These are phyloP conservation scores for Penicillium salamii DNA, from an alignment of 495 filamentous ascomycete species.

Conservation along the genomic window DNA sequence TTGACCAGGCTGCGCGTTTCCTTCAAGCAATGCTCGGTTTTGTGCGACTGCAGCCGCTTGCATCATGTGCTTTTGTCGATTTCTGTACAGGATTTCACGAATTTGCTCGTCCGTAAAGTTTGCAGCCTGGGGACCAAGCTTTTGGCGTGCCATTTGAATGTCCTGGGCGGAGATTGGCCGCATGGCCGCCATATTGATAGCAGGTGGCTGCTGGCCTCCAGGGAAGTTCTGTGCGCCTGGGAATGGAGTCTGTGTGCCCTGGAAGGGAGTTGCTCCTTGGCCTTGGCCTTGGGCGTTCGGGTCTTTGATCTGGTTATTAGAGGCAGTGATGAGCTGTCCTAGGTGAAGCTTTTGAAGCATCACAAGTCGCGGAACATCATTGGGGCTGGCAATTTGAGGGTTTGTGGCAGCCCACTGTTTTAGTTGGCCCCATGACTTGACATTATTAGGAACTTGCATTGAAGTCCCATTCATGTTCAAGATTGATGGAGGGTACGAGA, in stretches of 20 bases:
- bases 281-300: constrained; percentile 24
- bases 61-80: constrained; percentile 34
- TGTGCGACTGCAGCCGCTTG: constrained; percentile 27
- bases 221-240: constrained; percentile 36
- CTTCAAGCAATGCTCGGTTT: constrained; percentile 23
- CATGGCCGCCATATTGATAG: constrained; percentile 28
- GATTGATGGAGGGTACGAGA: constrained; percentile 38
- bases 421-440: constrained; percentile 71
- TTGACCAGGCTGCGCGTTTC: constrained; percentile 30
- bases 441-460: constrained; percentile 52
- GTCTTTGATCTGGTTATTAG: constrained; percentile 20
- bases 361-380: constrained; percentile 46
- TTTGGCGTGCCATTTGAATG: constrained; percentile 41
- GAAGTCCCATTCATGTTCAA: constrained; percentile 28
- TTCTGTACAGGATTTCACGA: constrained; percentile 35
- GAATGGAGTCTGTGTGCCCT: constrained; percentile 30
- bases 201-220: constrained; percentile 25
- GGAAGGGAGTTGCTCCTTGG: constrained; percentile 19
- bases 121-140: constrained; percentile 37
- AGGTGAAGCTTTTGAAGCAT: constrained; percentile 55
- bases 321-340: constrained; percentile 30
- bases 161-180: constrained; percentile 44
- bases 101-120: constrained; percentile 55
- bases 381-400: constrained; percentile 36
- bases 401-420: constrained; percentile 59